Evolutionary conservation across 129 eudicot genomes (phyloP).

Genomic region (Smallanthus sonchifolius): DNA sequence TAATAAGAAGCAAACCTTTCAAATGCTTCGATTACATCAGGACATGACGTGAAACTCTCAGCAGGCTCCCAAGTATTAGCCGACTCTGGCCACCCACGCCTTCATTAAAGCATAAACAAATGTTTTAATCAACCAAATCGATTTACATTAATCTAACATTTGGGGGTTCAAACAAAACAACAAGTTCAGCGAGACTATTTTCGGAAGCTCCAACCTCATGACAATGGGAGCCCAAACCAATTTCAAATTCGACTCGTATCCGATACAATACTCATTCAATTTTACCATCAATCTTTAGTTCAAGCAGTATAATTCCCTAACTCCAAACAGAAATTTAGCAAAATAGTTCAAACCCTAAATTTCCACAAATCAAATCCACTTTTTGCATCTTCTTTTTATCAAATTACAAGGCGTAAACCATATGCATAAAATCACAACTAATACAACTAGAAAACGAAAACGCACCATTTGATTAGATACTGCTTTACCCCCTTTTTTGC

Average conservation of each 20-base stretch:
- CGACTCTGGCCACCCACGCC: constrained; percentile 99
- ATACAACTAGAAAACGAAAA: constrained; percentile 13
- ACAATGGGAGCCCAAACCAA: neutral
- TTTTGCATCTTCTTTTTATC: neutral
- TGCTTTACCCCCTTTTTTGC: constrained; percentile 64
- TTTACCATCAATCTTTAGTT: neutral
- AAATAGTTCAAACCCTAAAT: neutral
- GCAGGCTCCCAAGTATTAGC: constrained; percentile 92
- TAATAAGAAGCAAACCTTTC: constrained; percentile 57
- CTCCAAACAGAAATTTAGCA: neutral
- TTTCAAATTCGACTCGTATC: neutral
- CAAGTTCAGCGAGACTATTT: neutral
- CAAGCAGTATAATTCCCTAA: neutral
- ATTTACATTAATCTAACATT: neutral
- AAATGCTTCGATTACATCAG: constrained; percentile 72
- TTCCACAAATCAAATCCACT: neutral
- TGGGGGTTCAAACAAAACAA: neutral
- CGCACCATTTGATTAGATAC: constrained; percentile 69
- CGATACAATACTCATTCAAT: neutral
- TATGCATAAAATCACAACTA: neutral
- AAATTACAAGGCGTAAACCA: neutral
- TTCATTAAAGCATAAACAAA: constrained; percentile 31
- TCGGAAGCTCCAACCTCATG: neutral
- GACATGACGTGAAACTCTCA: constrained; percentile 55
- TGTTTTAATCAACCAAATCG: constrained; percentile 5